A percentile compares a stretch with the other conserved stretches of the same genome.
Evolutionary conservation across 345 rosid genomes (phyloP).

Genomic region (Lepidium aucheri): DNA sequence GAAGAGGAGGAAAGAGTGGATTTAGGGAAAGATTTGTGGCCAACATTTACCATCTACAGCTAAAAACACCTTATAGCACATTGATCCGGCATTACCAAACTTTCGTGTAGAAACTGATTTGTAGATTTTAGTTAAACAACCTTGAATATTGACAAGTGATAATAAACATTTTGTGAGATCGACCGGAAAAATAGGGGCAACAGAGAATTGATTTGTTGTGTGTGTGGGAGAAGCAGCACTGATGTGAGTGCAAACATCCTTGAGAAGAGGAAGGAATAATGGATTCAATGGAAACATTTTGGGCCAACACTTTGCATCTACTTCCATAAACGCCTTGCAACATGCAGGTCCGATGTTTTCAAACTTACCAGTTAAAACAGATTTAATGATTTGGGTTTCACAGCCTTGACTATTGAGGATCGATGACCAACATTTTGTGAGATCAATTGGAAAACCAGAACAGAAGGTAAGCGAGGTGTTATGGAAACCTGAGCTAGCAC

Average conservation of each 20-base stretch:
- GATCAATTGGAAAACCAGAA: background rate
- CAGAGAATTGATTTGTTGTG: too few relatives aligned
- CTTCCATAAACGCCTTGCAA: background rate
- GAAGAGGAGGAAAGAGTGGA: background rate
- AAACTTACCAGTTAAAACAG: background rate
- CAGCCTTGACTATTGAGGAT: background rate
- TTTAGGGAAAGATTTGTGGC: slow-evolving; percentile 4
- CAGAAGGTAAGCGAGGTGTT: too few relatives aligned
- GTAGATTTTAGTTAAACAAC: too few relatives aligned
- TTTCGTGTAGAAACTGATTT: too few relatives aligned
- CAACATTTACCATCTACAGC: background rate
- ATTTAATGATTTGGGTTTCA: background rate
- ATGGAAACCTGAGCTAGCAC: too few relatives aligned
- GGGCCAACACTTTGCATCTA: background rate
- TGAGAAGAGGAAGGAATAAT: too few relatives aligned
- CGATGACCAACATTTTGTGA: background rate
- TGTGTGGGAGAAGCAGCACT: too few relatives aligned
- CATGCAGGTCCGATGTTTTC: background rate
- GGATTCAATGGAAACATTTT: background rate
- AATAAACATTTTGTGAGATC: too few relatives aligned
- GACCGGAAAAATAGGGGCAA: too few relatives aligned
- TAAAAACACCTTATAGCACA: background rate
- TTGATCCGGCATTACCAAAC: too few relatives aligned
- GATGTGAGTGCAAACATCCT: too few relatives aligned
- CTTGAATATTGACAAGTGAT: too few relatives aligned